Percentiles rank a stretch among this genome's conserved stretches.
phyloP scores from a whole-genome alignment of 441 rosid genomes.

The Euphorbia celastroides region DNA sequence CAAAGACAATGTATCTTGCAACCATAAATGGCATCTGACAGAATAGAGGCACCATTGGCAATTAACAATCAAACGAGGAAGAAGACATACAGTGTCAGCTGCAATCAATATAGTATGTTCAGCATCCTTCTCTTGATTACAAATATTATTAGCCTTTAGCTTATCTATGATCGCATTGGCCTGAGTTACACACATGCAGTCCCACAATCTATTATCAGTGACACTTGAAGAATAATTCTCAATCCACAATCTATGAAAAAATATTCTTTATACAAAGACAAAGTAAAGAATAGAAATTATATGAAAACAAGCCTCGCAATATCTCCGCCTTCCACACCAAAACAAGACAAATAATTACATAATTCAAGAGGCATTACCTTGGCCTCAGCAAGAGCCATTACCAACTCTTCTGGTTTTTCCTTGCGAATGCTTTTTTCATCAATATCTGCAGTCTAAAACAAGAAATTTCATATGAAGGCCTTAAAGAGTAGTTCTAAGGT shows the following conservation, averaged over 20 bases:
- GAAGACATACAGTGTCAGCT: conserved; percentile 68
- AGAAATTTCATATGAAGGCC: background rate
- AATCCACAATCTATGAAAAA: background rate
- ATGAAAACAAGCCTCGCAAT: background rate
- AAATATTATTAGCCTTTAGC: conserved; percentile 30
- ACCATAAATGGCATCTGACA: conserved; percentile 34
- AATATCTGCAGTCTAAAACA: conserved; percentile 73
- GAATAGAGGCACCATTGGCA: conserved; percentile 11
- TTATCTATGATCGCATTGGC: conserved; percentile 55
- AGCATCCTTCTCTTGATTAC: conserved; percentile 33
- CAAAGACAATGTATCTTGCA: conserved; percentile 27
- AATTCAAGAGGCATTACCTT: conserved; percentile 38
- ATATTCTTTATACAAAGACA: background rate
- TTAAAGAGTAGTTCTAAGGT: background rate
- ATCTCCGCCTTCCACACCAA: background rate
- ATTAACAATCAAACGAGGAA: conserved; percentile 12
- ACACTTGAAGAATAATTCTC: conserved; percentile 12
- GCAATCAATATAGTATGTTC: conserved; percentile 48
- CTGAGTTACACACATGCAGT: conserved; percentile 41
- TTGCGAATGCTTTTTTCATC: conserved; percentile 79
- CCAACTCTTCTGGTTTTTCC: conserved; percentile 87
- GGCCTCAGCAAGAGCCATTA: conserved; percentile 85
- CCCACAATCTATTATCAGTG: conserved; percentile 22
- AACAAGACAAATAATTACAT: background rate
- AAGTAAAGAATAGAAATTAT: background rate